Base-by-base conservation (phyloP, 345 rosid genomes). In the Sonneratia alba region DNA sequence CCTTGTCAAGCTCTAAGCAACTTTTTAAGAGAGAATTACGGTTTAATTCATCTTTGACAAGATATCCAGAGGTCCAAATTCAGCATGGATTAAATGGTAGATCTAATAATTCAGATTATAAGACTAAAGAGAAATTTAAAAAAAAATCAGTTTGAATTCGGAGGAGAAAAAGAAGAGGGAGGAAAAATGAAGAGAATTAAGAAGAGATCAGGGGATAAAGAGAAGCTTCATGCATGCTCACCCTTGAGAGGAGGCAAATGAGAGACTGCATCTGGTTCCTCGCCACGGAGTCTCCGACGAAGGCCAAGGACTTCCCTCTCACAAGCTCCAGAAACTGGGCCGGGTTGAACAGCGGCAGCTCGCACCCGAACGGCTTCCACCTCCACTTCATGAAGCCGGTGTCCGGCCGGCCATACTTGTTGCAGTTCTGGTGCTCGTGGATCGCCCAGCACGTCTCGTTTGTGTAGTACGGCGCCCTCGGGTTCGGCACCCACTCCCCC, bases 241-340 rank as follows among this genome's bases (percentile, higher is more conserved):
- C 85, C 62, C 63, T 72, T 40, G 79, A 57, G 47, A 84, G 69
- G 66, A 84, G 87, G 76, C 87, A 84, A 21, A 79, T 38, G 43
- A 81, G 68, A 4, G 87, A 84, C 61, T 84, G 85, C 83, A 81
- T 78, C 65, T 84, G 87, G 73, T 81, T 84, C 68, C 85, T 76
- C 13, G 74, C 85, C 27, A 84, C 70, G 0, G 87, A 84, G 56
- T 79, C 87, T 9, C 85, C 81, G 45, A 84, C 79, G 14, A 84
- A 81, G n/a, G 82, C 85, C 75, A 84, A 69, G 36, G 76, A 77
- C 81, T 81, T 79, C 71, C 85, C 85, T 67, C 76, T 74, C 16
- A 81, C 83, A 57, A 84, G 73, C 75, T 79, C 75, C 69, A 84
- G 65, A 78, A 84, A 81, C 70, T 59, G 72, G 43, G 24, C 36